Base-by-base conservation (phyloP, 2,329 filamentous ascomycete genomes). In the Lachnellula occidentalis region DNA sequence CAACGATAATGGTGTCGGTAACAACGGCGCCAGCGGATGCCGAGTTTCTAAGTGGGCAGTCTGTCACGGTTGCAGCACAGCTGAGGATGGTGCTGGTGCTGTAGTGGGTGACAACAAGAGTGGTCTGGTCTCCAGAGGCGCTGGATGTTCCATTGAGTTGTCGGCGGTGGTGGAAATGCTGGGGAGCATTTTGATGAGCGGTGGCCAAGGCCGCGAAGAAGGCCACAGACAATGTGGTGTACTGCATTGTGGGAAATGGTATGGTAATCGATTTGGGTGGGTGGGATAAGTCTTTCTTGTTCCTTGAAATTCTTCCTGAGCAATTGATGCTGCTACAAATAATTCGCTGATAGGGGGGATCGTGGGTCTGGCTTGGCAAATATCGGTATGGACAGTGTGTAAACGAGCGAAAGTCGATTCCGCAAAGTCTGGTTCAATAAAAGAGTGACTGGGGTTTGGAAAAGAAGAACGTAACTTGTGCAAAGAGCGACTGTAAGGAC, bases 1-100 rank as follows among this genome's bases (percentile, higher is more conserved):
- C 65, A 54, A 76, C 67, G 50, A 72, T 61, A 55, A 72, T 62
- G 62, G 69, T 71, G 55, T 73, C 67, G 12, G 73, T 76, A 34
- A 75, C 71, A 24, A 73, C 59, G 2, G 57, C 55, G 15, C 53
- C 60, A 21, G 57, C 61, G 12, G 62, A 55, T 24, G 61, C 53
- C 1, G 55, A 47, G 31, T 61, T 51, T 43, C 58, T 54, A 24
- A 68, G 67, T n/a, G 73, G 71, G 72, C 74, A 73, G 65, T 73
- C 59, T 58, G 71, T 73, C 55, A 74, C 68, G 51, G 69, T 67
- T 21, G 71, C 60, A 12, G 71, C 70, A 54, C 72, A 74, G 51
- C 66, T 69, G 50, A 67, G 70, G 58, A 73, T 59, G 48, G 72
- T 74, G 53, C 66, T 62, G 53, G 71, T 56, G 22, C 62, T 59